phyloP scores from a whole-genome alignment of 192 early-diverging fungal species.

The Spizellomyces punctatus region DNA sequence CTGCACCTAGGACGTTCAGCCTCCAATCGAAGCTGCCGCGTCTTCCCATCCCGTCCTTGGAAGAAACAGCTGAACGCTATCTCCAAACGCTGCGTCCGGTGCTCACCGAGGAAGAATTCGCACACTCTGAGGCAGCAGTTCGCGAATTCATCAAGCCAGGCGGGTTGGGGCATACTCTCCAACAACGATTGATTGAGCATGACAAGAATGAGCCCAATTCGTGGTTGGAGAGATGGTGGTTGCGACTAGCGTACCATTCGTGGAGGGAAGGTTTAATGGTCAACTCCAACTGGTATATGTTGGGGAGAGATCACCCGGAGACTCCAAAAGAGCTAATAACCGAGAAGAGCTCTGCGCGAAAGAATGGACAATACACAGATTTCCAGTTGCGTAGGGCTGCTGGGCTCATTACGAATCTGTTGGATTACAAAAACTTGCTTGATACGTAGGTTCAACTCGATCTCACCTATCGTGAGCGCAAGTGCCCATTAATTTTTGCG shows the following conservation, averaged over 20 bases:
- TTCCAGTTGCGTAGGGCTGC: slow-evolving; percentile 85
- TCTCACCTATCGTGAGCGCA: not conserved
- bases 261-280: slow-evolving; percentile 83
- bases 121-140: slow-evolving; percentile 63
- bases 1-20: slow-evolving; percentile 24
- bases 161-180: slow-evolving; percentile 81
- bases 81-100: slow-evolving; percentile 77
- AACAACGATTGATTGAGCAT: slow-evolving; percentile 77
- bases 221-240: slow-evolving; percentile 98
- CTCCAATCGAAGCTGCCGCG: slow-evolving; percentile 68
- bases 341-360: slow-evolving; percentile 1
- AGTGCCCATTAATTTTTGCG: not conserved
- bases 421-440: slow-evolving; percentile 78
- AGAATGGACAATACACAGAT: slow-evolving; percentile 56
- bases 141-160: slow-evolving; percentile 78
- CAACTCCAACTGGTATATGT: slow-evolving; percentile 88
- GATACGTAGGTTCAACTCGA: slow-evolving; percentile 47
- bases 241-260: slow-evolving; percentile 75
- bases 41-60: slow-evolving; percentile 86
- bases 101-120: slow-evolving; percentile 65
- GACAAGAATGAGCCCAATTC: slow-evolving; percentile 74
- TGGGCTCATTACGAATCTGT: slow-evolving; percentile 59
- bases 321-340: slow-evolving; percentile 32
- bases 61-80: slow-evolving; percentile 83
- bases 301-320: slow-evolving; percentile 64